Percentiles rank a stretch among this genome's conserved stretches.
These are phyloP conservation scores for Eucalyptus pumila DNA, from an alignment of 345 rosid species.

Conservation along the genomic window DNA sequence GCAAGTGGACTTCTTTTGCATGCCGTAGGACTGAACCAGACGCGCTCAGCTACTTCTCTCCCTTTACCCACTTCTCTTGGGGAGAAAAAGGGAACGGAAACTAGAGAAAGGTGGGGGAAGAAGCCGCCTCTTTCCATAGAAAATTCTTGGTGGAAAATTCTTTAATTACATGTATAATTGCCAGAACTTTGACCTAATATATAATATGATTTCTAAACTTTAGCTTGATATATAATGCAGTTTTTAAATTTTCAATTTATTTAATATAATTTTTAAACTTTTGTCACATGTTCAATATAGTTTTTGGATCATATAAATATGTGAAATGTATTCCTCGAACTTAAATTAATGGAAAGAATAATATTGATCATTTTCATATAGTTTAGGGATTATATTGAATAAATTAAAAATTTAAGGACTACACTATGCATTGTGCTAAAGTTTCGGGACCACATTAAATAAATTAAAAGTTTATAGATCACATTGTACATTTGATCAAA, in stretches of 20 bases:
- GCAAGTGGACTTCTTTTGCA: background rate
- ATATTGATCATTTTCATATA: too few species aligned
- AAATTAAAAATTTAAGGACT: too few species aligned
- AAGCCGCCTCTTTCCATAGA: background rate
- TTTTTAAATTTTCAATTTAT: too few species aligned
- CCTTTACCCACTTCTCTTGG: background rate
- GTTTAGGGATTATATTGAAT: accelerated
- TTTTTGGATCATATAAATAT: too few species aligned
- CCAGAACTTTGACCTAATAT: accelerated
- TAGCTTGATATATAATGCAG: accelerated
- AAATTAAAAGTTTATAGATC: too few species aligned
- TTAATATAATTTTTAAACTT: too few species aligned
- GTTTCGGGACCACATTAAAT: accelerated
- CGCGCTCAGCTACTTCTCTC: background rate
- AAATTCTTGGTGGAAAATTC: background rate
- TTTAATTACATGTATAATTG: accelerated
- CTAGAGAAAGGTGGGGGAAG: too few species aligned
- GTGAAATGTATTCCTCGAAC: accelerated
- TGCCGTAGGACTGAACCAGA: background rate
- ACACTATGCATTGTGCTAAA: accelerated
- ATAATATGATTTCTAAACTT: too few species aligned
- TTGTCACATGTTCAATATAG: too few species aligned
- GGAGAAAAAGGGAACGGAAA: background rate
- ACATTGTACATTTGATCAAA: accelerated
- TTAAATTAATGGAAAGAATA: too few species aligned